phyloP scores from a whole-genome alignment of 2,329 filamentous ascomycete species.

The Cordyceps javanica region DNA sequence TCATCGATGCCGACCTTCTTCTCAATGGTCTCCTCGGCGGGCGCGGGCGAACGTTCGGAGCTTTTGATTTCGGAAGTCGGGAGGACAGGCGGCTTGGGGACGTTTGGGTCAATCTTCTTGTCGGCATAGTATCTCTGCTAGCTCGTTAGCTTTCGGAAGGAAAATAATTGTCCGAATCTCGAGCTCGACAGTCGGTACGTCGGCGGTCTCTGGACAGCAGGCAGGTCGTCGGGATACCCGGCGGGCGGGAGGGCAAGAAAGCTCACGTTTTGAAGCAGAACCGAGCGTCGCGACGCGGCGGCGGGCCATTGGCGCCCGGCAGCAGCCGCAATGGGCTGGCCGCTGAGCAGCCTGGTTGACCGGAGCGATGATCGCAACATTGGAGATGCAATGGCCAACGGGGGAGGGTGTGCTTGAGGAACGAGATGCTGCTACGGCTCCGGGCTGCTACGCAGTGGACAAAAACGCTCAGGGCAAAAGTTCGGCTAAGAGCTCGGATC shows the following conservation, averaged over 20 bases:
- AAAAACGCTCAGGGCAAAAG: slow-evolving; percentile 40
- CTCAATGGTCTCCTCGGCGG: slow-evolving; percentile 31
- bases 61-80: slow-evolving; percentile 49
- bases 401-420: slow-evolving; percentile 24
- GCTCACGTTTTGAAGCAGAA: slow-evolving; percentile 14
- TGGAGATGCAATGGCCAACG: slow-evolving; percentile 42
- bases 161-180: neutral
- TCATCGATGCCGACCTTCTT: slow-evolving; percentile 31
- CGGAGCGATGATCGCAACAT: slow-evolving; percentile 66
- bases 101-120: slow-evolving; percentile 44
- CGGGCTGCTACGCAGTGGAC: slow-evolving; percentile 24
- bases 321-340: slow-evolving; percentile 46
- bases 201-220: neutral
- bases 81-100: slow-evolving; percentile 44
- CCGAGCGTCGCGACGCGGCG: slow-evolving; percentile 28
- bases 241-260: neutral
- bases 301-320: slow-evolving; percentile 54
- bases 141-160: neutral
- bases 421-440: slow-evolving; percentile 15
- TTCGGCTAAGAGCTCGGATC: slow-evolving; percentile 33
- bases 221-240: neutral
- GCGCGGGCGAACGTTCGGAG: slow-evolving; percentile 37
- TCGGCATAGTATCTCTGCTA: slow-evolving; percentile 52
- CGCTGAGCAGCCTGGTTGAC: slow-evolving; percentile 55
- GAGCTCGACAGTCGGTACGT: neutral